phyloP scores from a whole-genome alignment of 179 eudicot species.

The Nepenthes alata region DNA sequence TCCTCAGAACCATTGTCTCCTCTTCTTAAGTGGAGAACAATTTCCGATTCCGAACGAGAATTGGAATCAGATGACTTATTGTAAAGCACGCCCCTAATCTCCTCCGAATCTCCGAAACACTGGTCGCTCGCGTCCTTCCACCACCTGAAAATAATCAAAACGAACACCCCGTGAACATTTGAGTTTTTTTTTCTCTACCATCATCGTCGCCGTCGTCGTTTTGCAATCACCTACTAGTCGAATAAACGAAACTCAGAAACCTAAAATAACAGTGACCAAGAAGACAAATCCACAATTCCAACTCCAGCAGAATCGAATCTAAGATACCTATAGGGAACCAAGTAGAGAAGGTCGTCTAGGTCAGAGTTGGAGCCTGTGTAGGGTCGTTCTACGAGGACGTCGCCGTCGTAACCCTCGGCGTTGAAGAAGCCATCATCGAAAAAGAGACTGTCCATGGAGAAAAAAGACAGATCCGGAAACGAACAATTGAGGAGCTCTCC shows the following conservation, averaged over 20 bases:
- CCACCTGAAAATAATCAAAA: constrained; percentile 37
- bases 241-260: background rate
- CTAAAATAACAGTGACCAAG: background rate
- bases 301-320: no score
- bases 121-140: constrained; percentile 39
- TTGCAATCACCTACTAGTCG: no score
- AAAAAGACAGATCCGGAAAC: no score
- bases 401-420: no score
- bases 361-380: background rate
- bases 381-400: no score
- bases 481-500: no score
- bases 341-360: constrained; percentile 32
- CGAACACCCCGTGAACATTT: background rate
- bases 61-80: constrained; percentile 7
- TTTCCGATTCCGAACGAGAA: constrained; percentile 18
- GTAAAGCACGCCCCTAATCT: constrained; percentile 28
- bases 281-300: no score
- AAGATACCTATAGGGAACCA: constrained; percentile 33
- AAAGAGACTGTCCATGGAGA: no score
- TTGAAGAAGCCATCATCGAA: no score
- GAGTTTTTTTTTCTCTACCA: no score
- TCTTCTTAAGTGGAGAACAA: constrained; percentile 34
- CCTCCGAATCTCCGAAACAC: constrained; percentile 12
- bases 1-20: constrained; percentile 8
- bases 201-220: no score